These are phyloP conservation scores for Erigeron philadelphicus DNA, from an alignment of 140 eudicot species.

Conservation along the genomic window DNA sequence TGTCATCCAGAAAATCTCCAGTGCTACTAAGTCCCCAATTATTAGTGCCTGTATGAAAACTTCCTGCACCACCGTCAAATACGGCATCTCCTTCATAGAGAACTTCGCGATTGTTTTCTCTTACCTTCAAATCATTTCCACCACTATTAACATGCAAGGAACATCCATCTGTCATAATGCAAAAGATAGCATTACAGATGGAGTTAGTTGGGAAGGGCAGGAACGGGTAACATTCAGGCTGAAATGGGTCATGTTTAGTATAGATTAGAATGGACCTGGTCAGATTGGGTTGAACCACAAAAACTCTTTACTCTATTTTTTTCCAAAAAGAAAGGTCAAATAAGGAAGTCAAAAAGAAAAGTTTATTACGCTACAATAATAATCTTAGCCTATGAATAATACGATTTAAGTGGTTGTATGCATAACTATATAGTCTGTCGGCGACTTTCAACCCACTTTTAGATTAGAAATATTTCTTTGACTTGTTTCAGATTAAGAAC, in stretches of 20 bases:
- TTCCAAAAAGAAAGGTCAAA: too few species aligned
- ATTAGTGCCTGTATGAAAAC: slow-evolving; percentile 31
- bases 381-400: too few species aligned
- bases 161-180: slow-evolving; percentile 55
- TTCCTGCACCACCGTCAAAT: slow-evolving; percentile 53
- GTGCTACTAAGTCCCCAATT: slow-evolving; percentile 89
- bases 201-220: background rate
- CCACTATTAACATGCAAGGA: slow-evolving; percentile 83
- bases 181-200: background rate
- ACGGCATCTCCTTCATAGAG: slow-evolving; percentile 68
- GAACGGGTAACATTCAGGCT: background rate
- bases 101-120: slow-evolving; percentile 38
- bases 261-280: background rate
- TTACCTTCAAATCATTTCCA: slow-evolving; percentile 44
- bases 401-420: too few species aligned
- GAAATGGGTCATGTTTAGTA: background rate
- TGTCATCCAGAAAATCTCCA: slow-evolving; percentile 80
- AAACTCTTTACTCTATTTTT: background rate
- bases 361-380: too few species aligned
- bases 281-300: background rate
- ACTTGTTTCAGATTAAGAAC: background rate
- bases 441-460: too few species aligned
- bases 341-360: too few species aligned
- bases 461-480: too few species aligned
- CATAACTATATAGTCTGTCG: too few species aligned